These are phyloP conservation scores for Alnus glutinosa DNA, from an alignment of 306 rosid genomes.

Conservation along the genomic window DNA sequence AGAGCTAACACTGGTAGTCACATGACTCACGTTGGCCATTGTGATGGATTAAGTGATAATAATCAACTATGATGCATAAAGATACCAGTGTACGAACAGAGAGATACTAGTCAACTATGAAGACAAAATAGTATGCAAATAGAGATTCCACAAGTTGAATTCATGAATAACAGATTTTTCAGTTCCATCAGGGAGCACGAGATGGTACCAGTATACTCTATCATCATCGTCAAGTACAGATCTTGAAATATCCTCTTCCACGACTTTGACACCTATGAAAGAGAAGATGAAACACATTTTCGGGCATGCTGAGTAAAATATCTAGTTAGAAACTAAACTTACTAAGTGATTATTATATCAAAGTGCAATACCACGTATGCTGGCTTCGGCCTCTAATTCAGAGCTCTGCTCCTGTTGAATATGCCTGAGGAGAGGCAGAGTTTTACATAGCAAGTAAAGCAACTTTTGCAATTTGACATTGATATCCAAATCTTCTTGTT, in stretches of 20 bases:
- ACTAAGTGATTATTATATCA: slow-evolving; percentile 14
- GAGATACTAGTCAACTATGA: neutral
- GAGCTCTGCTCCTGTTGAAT: slow-evolving; percentile 57
- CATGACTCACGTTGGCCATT: neutral
- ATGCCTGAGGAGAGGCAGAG: slow-evolving; percentile 55
- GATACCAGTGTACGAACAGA: slow-evolving; percentile 7
- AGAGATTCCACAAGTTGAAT: slow-evolving; percentile 15
- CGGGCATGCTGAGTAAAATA: slow-evolving; percentile 18
- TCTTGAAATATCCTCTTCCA: slow-evolving; percentile 49
- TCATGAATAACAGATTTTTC: slow-evolving; percentile 17
- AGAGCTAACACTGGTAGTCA: neutral
- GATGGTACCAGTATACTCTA: slow-evolving; percentile 64
- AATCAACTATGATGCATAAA: slow-evolving; percentile 13
- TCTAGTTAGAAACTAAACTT: slow-evolving; percentile 21
- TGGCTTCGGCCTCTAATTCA: slow-evolving; percentile 51
- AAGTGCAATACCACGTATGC: slow-evolving; percentile 43
- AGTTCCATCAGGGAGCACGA: slow-evolving; percentile 31
- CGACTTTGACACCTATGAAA: slow-evolving; percentile 40
- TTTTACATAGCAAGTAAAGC: slow-evolving; percentile 52
- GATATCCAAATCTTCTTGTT: slow-evolving; percentile 41
- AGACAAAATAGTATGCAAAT: slow-evolving; percentile 17
- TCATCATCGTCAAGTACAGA: slow-evolving; percentile 55
- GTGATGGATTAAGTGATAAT: neutral
- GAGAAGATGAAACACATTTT: slow-evolving; percentile 16
- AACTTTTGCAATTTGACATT: slow-evolving; percentile 49